Percentiles rank a stretch among this genome's conserved stretches.
These are phyloP conservation scores for Nicotiana rustica DNA, from an alignment of 305 asterid genomes.

Conservation along the genomic window DNA sequence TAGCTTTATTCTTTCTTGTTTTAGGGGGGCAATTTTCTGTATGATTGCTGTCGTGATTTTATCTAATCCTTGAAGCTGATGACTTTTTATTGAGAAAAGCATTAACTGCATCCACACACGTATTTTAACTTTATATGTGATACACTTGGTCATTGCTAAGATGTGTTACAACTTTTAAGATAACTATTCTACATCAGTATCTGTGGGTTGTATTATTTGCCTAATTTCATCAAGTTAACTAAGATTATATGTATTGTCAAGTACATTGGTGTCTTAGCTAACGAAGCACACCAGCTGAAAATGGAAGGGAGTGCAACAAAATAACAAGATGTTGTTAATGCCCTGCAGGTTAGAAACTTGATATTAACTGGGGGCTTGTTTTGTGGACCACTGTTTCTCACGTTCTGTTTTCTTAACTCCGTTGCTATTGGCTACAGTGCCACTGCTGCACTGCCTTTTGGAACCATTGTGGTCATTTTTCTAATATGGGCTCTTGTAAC, in stretches of 20 bases:
- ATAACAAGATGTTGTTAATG: neutral
- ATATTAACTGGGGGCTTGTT: conserved; percentile 68
- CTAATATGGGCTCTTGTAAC: conserved; percentile 87
- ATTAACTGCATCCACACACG: neutral
- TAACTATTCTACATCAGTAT: neutral
- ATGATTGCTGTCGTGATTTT: neutral
- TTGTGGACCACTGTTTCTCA: conserved; percentile 79
- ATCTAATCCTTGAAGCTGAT: neutral
- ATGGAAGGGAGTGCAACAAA: neutral
- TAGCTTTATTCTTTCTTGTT: neutral
- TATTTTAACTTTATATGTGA: neutral
- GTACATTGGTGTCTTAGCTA: neutral
- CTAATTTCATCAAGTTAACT: conserved; percentile 3
- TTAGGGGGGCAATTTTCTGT: neutral
- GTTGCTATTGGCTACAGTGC: conserved; percentile 81
- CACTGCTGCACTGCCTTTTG: conserved; percentile 84
- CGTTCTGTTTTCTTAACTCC: conserved; percentile 79
- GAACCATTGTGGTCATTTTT: conserved; percentile 74
- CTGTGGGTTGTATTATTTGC: neutral
- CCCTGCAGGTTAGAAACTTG: conserved; percentile 70
- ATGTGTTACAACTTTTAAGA: neutral
- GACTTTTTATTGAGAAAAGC: neutral
- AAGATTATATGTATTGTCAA: neutral
- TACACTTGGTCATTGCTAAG: neutral
- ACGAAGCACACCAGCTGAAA: neutral